phyloP scores from a whole-genome alignment of 163 green algal species.

The Chloromonas sp. region DNA sequence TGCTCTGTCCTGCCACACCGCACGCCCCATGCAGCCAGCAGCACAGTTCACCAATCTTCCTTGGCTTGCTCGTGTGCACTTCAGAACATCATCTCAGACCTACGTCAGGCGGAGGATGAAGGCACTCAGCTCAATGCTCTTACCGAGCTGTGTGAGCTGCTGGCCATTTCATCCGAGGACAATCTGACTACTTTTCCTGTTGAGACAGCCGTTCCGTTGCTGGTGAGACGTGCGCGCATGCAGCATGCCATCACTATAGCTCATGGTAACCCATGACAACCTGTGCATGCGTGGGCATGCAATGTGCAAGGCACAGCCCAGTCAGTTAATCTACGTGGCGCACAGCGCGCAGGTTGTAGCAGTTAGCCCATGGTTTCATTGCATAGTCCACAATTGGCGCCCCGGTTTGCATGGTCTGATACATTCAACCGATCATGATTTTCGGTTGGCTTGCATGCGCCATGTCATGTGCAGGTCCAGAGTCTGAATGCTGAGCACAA shows the following conservation, averaged over 20 bases:
- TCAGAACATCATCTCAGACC: constrained; percentile 72
- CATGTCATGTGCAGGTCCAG: constrained; percentile 45
- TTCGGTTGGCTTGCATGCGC: no score
- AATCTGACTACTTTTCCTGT: constrained; percentile 68
- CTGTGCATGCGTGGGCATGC: not conserved
- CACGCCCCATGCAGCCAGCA: not conserved
- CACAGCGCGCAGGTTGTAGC: no score
- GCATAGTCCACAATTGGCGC: no score
- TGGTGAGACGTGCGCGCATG: constrained; percentile 49
- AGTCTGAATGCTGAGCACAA: constrained; percentile 78
- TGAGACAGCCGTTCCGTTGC: constrained; percentile 76
- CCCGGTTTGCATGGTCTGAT: no score
- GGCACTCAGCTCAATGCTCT: constrained; percentile 70
- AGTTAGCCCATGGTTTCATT: no score
- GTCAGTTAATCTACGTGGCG: not conserved
- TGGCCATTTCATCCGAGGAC: constrained; percentile 88
- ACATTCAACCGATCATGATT: no score
- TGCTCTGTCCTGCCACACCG: not conserved
- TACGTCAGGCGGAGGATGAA: constrained; percentile 74
- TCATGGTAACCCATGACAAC: not conserved
- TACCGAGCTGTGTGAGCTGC: constrained; percentile 83
- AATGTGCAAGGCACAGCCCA: not conserved
- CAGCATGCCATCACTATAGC: not conserved
- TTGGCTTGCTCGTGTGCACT: not conserved
- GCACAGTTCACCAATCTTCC: not conserved